A percentile compares a stretch with the other conserved stretches of the same genome.
Evolutionary conservation across 129 eudicot genomes (phyloP).

Genomic region (Kitagawia praeruptora): DNA sequence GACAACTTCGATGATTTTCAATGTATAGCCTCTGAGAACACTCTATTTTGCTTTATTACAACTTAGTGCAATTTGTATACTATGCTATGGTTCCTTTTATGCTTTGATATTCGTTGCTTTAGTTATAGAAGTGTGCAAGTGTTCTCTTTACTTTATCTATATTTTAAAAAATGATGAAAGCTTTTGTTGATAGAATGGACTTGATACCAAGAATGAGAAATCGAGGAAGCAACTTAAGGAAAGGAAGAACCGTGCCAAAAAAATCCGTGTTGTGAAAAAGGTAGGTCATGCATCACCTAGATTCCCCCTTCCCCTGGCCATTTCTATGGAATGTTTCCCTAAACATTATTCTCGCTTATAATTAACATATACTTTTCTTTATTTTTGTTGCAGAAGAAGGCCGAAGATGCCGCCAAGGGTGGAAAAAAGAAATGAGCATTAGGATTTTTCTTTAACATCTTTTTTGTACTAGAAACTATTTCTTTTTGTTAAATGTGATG

Average conservation of each 20-base stretch:
- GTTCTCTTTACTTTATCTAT: too few relatives aligned
- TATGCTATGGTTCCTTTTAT: too few relatives aligned
- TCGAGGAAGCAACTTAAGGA: slow-evolving; percentile 2
- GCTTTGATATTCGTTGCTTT: too few relatives aligned
- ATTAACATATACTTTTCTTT: neutral
- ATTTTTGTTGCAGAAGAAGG: neutral
- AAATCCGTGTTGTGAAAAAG: slow-evolving; percentile 1
- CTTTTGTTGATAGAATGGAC: slow-evolving; percentile 3
- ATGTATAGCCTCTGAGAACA: too few relatives aligned
- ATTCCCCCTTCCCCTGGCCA: neutral
- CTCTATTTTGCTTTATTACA: too few relatives aligned
- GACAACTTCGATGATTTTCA: too few relatives aligned
- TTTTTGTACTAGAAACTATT: too few relatives aligned
- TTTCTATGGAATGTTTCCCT: neutral
- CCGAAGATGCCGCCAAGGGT: slow-evolving; percentile 2
- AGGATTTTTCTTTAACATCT: neutral
- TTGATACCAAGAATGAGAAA: slow-evolving; percentile 1
- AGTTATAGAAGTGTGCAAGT: too few relatives aligned
- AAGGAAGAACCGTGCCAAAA: neutral
- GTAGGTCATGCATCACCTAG: neutral
- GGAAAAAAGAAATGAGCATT: slow-evolving; percentile 3
- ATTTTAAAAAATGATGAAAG: neutral
- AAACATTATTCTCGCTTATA: neutral
- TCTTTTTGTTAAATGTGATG: neutral
- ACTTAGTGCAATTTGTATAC: too few relatives aligned